A percentile compares a stretch with the other conserved stretches of the same genome.
Evolutionary conservation across 83 land plant species (phyloP).

Genomic region (Picea abies): DNA sequence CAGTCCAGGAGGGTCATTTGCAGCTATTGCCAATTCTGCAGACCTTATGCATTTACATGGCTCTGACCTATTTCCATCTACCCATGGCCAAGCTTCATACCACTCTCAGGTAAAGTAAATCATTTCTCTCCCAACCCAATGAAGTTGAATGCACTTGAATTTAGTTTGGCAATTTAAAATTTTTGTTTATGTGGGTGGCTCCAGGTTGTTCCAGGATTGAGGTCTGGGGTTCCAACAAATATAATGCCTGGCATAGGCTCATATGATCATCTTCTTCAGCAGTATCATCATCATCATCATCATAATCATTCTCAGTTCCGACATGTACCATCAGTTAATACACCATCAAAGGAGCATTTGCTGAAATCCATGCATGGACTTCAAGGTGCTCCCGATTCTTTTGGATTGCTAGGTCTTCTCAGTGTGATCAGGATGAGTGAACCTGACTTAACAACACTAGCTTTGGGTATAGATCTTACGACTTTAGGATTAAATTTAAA

Average conservation of each 20-base stretch:
- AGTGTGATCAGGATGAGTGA: slow-evolving; percentile 62
- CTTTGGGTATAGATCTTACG: slow-evolving; percentile 60
- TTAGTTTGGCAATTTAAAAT: too few relatives aligned
- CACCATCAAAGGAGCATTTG: slow-evolving; percentile 21
- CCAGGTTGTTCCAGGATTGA: slow-evolving; percentile 13
- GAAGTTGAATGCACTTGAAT: too few relatives aligned
- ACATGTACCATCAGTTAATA: slow-evolving; percentile 31
- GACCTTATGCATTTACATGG: slow-evolving; percentile 29
- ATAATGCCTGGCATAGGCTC: slow-evolving; percentile 27
- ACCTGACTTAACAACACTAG: slow-evolving; percentile 53
- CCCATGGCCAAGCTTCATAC: slow-evolving; percentile 40
- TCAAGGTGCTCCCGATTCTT: slow-evolving; percentile 24
- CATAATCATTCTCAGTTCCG: slow-evolving; percentile 40
- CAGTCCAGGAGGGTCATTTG: slow-evolving; percentile 20
- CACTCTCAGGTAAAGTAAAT: slow-evolving; percentile 30
- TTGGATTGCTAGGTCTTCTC: slow-evolving; percentile 55
- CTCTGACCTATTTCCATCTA: slow-evolving; percentile 25
- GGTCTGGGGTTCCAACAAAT: slow-evolving; percentile 8
- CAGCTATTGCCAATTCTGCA: slow-evolving; percentile 18
- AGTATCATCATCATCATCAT: slow-evolving; percentile 40
- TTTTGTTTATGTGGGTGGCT: background rate
- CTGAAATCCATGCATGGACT: slow-evolving; percentile 22
- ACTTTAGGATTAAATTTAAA: slow-evolving; percentile 58
- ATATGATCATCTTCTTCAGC: slow-evolving; percentile 49
- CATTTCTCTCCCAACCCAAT: too few relatives aligned